Base-by-base conservation (phyloP, 192 early-diverging fungal genomes). In the Coemansia sp. region DNA sequence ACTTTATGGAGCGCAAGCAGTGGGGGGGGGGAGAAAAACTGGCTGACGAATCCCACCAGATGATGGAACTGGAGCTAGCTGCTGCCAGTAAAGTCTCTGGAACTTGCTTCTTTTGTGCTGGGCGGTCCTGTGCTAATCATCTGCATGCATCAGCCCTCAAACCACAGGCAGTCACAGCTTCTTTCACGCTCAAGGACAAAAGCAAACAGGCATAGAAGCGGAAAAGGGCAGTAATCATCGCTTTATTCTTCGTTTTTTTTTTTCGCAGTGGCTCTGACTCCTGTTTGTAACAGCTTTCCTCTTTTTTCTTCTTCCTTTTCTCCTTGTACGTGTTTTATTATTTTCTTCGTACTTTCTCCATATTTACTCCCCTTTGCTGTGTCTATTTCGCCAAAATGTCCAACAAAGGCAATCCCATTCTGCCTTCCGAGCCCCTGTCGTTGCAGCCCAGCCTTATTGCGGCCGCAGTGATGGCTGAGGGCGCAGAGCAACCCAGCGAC, bases 361-460 rank as follows among this genome's bases (percentile, higher is more conserved):
- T 33, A 23, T 33, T 52, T 21, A n/a, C n/a, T n/a, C n/a, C n/a
- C n/a, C n/a, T n/a, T n/a, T n/a, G n/a, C n/a, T n/a, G n/a, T n/a
- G 46, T 28, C 15, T 21, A 34, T 58, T 58, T 35, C 28, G 56
- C 9, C 29, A 46, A 49, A 73, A 79, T 79, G 76, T 70, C 61
- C 57, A 71, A 59, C 61, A 71, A 63, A 55, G 59, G 33, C 30
- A 80, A 80, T 71, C 77, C 77, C 35, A 80, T 80, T 74, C 37
- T 80, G 26, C 77, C 77, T 16, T 80, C 77, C 7, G 77, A 80
- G 64, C 77, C 77, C 7, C 77, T 80, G 8, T 59, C 72, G 13
- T 59, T 80, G 28, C 61, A 80, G 65, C 72, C 68, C 16, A 58
- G 68, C 59, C 62, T 80, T 12, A 51, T 79, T 39, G 71, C 71